Base-by-base conservation (phyloP, 495 filamentous ascomycete species). In the Penicillium pancosmium region DNA sequence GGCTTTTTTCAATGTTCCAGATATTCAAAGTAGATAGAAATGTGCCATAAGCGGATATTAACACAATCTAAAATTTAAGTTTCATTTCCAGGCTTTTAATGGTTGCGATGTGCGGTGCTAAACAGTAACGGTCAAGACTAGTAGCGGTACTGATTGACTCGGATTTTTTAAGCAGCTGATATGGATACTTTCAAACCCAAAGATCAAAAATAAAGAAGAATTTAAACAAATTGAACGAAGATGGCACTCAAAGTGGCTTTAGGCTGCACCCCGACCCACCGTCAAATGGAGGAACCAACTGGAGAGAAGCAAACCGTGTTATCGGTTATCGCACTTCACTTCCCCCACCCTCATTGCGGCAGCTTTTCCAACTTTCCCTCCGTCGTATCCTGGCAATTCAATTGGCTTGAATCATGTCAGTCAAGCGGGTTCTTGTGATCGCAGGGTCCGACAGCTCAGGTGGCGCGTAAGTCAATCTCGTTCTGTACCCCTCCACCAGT, bases 371-470 rank as follows among this genome's bases (percentile, higher is more conserved):
- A 56, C 52, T 44, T 25, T 49, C 56, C 57, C 52, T 51, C 43
- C 13, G 48, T 55, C 44, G 11, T 15, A 27, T 41, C 4, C 43
- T 41, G 16, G 16, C 38, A 40, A 43, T 15, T 52, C 55, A 19
- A 61, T 58, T 68, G 66, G 55, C 46, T 60, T 46, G 16, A 31
- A 65, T 55, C 54, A 78, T 78, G 74, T 68, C 76, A 16, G 63
- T 72, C 51, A 79, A 80, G 61, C 78, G 84, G 54, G 85, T 95
- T 43, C 78, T 96, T 34, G 83, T 93, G 25, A 91, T 96, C 61
- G 91, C 91, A 38, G 91, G 91, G 51, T 93, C 90, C 21, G 91
- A 96, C 68, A 88, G 88, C 67, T 93, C 90, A 15, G 91, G 91
- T 57, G 91, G 91, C 73, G 91, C 91, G 90, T 93, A 81, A 77